Base-by-base conservation (phyloP, 345 rosid species). In the Streptanthus diversifolius region DNA sequence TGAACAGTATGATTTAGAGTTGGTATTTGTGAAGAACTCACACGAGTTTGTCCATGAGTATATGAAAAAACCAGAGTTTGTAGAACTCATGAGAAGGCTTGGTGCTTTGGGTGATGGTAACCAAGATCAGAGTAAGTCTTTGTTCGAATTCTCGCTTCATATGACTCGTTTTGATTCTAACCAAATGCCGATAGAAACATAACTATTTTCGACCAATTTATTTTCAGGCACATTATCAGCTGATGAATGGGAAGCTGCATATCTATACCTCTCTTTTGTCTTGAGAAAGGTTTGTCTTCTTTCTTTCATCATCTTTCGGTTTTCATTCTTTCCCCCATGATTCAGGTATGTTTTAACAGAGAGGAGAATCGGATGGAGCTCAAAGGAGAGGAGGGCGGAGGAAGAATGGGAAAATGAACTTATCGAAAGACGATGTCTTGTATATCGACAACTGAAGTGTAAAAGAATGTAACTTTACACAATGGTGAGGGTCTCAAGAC, bases 201-300 rank as follows among this genome's bases (percentile, higher is more conserved):
- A n/a, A 17, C 24, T 58, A 67, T 7, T 14, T 14, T 43, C 5
- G 33, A 19, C 21, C 17, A 32, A 24, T 11, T 7, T 47, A 15
- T 78, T 67, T 40, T 40, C 77, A 91, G 97, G 93, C 80, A 91
- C 96, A 4, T 75, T 95, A 53, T 88, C 97, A 29, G 86, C 87
- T 10, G 99, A 95, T 51, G 99, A 95, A 75, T 91, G 97, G 99
- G 99, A 95, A 81, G 97, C 72, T 29, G 92, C 99, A 40, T 95
- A 95, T 73, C 65, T 95, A 12, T 95, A 91, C 80, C 82, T 88
- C 74, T 82, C 97, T 7, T 90, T 88, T 69, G 99, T 88, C 67
- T 78, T 90, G 83, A 88, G 70, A 72, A 95, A 95, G 99, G 99
- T 91, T 53, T 63, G 81, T 54, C 59, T 45, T 19, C 27, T 61